Evolutionary conservation across 108 stramenopile species (phyloP).

Genomic region (Nitzschia sp.): DNA sequence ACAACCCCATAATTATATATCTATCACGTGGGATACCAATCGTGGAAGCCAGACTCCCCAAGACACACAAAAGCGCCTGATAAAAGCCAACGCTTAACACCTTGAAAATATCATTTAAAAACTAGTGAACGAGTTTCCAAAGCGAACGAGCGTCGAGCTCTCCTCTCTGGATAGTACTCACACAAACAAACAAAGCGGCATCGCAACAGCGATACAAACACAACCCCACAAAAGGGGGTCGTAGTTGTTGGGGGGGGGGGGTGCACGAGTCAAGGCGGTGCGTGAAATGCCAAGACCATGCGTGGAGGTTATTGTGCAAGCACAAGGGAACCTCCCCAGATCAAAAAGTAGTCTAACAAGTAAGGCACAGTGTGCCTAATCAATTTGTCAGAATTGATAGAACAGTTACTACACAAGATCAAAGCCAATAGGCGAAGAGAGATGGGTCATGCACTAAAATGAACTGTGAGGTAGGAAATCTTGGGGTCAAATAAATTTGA

Average conservation of each 20-base stretch:
- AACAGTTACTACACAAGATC: constrained; percentile 88
- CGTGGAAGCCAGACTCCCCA: too few species aligned
- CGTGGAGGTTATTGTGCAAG: constrained; percentile 74
- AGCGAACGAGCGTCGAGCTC: too few species aligned
- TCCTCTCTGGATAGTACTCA: too few species aligned
- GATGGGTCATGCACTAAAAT: constrained; percentile 22
- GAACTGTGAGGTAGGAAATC: too few species aligned
- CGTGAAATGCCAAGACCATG: constrained; percentile 88
- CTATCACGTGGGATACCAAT: too few species aligned
- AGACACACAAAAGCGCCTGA: too few species aligned
- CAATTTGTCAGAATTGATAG: constrained; percentile 74
- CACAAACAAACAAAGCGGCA: neutral
- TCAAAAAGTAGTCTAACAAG: constrained; percentile 79
- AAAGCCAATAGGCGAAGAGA: constrained; percentile 86
- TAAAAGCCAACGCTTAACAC: too few species aligned
- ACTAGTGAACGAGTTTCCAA: too few species aligned
- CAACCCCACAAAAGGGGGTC: constrained; percentile 19
- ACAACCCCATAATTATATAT: too few species aligned
- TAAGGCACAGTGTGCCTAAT: constrained; percentile 44
- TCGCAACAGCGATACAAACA: neutral
- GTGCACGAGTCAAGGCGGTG: constrained; percentile 77
- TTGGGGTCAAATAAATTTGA: too few species aligned
- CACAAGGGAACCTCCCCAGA: constrained; percentile 57
- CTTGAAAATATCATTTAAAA: too few species aligned
- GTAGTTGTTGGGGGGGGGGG: constrained; percentile 36